Evolutionary conservation across 208 protist genomes (phyloP).

Genomic region (Spongospora subterranea): DNA sequence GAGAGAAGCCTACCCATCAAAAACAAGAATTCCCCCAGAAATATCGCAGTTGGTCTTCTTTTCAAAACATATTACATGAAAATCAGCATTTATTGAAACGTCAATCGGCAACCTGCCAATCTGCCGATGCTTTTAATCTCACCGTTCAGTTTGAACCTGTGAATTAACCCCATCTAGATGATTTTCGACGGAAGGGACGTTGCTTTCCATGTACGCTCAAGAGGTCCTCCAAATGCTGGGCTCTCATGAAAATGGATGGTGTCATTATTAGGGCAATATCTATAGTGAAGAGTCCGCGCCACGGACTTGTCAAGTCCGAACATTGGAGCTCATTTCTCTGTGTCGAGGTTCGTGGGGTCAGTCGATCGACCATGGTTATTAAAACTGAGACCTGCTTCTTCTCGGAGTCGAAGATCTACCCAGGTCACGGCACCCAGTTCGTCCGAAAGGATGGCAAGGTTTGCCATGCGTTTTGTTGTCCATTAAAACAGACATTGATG

Average conservation of each 20-base stretch:
- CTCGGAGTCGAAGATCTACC: constrained; percentile 63
- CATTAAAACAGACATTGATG: neutral
- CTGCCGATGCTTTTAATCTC: too few relatives aligned
- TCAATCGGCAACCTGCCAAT: too few relatives aligned
- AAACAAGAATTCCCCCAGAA: neutral
- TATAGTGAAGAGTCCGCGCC: too few relatives aligned
- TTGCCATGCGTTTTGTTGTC: neutral
- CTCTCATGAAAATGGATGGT: too few relatives aligned
- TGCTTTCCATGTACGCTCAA: too few relatives aligned
- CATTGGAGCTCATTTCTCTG: neutral
- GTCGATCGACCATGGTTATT: constrained; percentile 50
- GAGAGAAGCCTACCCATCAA: neutral
- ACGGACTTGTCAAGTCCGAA: neutral
- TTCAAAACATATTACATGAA: neutral
- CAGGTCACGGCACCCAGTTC: constrained; percentile 63
- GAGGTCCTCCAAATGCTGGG: too few relatives aligned
- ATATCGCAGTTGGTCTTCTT: neutral
- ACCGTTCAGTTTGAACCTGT: too few relatives aligned
- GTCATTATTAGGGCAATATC: too few relatives aligned
- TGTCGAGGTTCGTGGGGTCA: neutral
- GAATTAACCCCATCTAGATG: too few relatives aligned
- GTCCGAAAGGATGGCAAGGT: constrained; percentile 65
- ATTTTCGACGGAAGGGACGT: too few relatives aligned
- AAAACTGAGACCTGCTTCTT: constrained; percentile 66
- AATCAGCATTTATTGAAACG: too few relatives aligned